phyloP scores from a whole-genome alignment of 441 rosid genomes.

The Populus hybrid region DNA sequence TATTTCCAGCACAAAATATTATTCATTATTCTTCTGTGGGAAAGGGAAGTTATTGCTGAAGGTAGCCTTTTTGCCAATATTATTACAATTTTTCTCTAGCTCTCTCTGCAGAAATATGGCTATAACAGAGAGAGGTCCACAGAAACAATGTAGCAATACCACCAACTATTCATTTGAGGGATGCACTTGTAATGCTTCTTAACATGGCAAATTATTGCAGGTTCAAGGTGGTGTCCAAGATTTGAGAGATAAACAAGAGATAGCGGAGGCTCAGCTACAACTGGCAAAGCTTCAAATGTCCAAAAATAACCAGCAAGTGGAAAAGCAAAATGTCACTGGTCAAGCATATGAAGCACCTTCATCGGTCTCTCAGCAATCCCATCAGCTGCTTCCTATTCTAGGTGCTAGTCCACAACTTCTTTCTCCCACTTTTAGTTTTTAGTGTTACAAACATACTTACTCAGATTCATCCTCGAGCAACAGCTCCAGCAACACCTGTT shows the following conservation, averaged over 20 bases:
- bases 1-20: not conserved
- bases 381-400: constrained; percentile 20
- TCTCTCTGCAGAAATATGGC: not conserved
- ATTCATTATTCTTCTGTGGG: not conserved
- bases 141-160: not conserved
- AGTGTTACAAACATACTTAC: not conserved
- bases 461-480: constrained; percentile 6
- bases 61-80: not conserved
- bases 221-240: constrained; percentile 44
- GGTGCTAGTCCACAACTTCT: constrained; percentile 20
- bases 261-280: constrained; percentile 39
- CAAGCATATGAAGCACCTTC: constrained; percentile 22
- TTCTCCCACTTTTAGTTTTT: constrained; percentile 6
- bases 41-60: not conserved
- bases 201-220: constrained; percentile 21
- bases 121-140: not conserved
- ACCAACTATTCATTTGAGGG: not conserved
- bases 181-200: constrained; percentile 4
- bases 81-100: not conserved
- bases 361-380: constrained; percentile 30
- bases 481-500: constrained; percentile 14
- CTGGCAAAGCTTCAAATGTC: constrained; percentile 34
- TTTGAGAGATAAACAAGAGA: constrained; percentile 58
- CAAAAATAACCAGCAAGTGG: constrained; percentile 22
- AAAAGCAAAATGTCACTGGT: constrained; percentile 26